Base-by-base conservation (phyloP, 2,329 filamentous ascomycete species). In the Lojkania enalia region DNA sequence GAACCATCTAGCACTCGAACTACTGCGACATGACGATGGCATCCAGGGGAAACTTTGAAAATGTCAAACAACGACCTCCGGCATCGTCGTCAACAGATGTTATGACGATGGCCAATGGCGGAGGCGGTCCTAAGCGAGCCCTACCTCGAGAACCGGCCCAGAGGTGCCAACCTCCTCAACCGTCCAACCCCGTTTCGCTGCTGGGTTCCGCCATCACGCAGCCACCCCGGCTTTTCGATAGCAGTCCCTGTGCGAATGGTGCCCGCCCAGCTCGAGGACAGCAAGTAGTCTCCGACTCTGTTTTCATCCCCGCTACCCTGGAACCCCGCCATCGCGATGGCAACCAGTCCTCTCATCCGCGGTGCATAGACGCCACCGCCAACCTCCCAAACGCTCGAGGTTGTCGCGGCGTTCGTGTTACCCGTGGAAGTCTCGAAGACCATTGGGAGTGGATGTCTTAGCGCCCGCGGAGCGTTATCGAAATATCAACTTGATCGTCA, bases 221-320 rank as follows among this genome's bases (percentile, higher is more conserved):
- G n/a, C 12, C 41, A 55, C 46, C 51, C 61, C 44, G 44, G 55
- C 48, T 39, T 59, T 63, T 61, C 61, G 55, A 64, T 64, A 64
- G 49, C 5, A 20, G 9, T 14, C 40, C 52, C 51, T 60, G 59
- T 49, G 48, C 43, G 23, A 13, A 18, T 16, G 9, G 7, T 33
- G 7, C 30, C 7, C 7, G 37, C 23, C 35, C 42, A 44, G 44
- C 40, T 38, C 23, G 13, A 30, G 40, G 20, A 20, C 31, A 36
- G 35, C 14, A 13, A 39, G 30, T 48, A 39, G 13, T 37, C 33
- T 9, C 31, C 36, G 37, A 20, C 35, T 38, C n/a, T n/a, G 20
- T 23, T 4, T n/a, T n/a, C 43, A 13, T 39, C 30, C 46, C 31
- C 43, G 19, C 13, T 12, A 12, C 39, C 39, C 33, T 43, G 42